Base-by-base conservation (phyloP, 208 protist species). In the Trichomonas tenax region DNA sequence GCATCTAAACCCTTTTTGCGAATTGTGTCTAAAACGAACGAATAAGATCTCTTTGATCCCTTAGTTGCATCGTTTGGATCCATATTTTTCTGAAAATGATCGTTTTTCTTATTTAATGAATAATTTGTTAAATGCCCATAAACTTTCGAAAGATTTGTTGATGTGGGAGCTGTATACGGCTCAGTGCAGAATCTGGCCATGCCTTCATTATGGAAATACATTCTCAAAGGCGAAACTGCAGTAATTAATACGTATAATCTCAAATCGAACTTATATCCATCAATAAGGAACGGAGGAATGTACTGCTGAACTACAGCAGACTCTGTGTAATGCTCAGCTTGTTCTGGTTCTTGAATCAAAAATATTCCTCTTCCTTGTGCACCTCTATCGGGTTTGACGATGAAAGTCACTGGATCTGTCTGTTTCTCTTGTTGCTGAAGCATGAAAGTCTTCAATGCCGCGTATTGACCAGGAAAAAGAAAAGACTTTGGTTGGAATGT, bases 51-150 rank as follows among this genome's bases (percentile, higher is more conserved):
- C 23, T 96, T 96, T 36, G 34, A 95, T 9, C 96, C 96, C n/a
- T 44, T 23, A 9, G 31, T 41, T 31, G 82, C 82, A 44, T 89
- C 40, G 15, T 89, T 41, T 89, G 82, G 34, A n/a, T 89, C 17
- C 31, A 8, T 46, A 8, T 34, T 45, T 45, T 82, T 31, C 40
- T 89, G 82, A 45, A 84, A 96, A 26, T 84, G 36, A 63, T 45
- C 63, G 41, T 96, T 90, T 58, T 63, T 93, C 82, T 97, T 97
- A 90, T 97, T 97, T 48, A 97, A 95, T 48, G 97, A 97, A 48
- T 96, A 97, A 96, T 97, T 97, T n/a, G 97, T 97, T 51, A 97
- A 90, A 93, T 97, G 97, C 49, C 95, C 96, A 49, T 88, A 97
- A 46, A 86, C 46, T 82, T 97, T 63, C 0, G 46, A 81, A 48